A percentile compares a stretch with the other conserved stretches of the same genome.
Conservation (phyloP, 2,329 filamentous ascomycete genomes). For the Pleoardoris graminearum region DNA sequence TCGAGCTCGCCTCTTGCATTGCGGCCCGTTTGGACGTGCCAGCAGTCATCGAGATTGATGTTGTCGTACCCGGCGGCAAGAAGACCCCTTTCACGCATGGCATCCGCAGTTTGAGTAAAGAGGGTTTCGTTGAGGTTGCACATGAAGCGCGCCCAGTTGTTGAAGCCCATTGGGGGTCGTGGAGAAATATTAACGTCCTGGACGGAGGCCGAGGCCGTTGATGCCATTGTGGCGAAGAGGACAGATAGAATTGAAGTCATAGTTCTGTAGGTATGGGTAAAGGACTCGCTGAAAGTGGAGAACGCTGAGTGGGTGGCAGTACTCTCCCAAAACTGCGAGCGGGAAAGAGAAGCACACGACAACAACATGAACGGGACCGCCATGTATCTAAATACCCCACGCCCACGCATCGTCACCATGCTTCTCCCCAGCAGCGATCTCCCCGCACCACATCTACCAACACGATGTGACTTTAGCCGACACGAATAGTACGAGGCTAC, state of each 20-base stretch:
- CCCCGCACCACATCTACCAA: conserved; percentile 9
- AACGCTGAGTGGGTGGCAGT: too few species aligned
- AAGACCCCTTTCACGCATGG: conserved; percentile 50
- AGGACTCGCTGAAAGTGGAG: too few species aligned
- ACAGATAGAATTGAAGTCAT: conserved; percentile 17
- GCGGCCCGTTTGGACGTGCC: conserved; percentile 44
- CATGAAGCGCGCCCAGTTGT: conserved; percentile 56
- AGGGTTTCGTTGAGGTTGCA: conserved; percentile 55
- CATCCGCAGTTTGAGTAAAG: conserved; percentile 53
- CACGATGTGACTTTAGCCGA: conserved; percentile 24
- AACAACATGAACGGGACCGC: conserved; percentile 3
- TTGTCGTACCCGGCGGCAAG: conserved; percentile 44
- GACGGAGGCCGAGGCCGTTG: conserved; percentile 10
- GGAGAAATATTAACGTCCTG: conserved; percentile 21
- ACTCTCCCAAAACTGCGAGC: neutral
- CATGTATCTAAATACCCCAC: conserved; percentile 16
- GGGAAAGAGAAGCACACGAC: neutral
- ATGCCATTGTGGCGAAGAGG: conserved; percentile 12
- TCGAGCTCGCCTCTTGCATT: conserved; percentile 45
- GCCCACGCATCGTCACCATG: conserved; percentile 16
- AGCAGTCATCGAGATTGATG: conserved; percentile 55
- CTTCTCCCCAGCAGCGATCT: conserved; percentile 10
- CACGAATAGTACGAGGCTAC: conserved; percentile 6
- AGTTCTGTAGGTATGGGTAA: neutral
- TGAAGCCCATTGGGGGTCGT: conserved; percentile 56